Evolutionary conservation across 1,139 yeast species (phyloP).

Genomic region (Saccharomycopsis hybrid): DNA sequence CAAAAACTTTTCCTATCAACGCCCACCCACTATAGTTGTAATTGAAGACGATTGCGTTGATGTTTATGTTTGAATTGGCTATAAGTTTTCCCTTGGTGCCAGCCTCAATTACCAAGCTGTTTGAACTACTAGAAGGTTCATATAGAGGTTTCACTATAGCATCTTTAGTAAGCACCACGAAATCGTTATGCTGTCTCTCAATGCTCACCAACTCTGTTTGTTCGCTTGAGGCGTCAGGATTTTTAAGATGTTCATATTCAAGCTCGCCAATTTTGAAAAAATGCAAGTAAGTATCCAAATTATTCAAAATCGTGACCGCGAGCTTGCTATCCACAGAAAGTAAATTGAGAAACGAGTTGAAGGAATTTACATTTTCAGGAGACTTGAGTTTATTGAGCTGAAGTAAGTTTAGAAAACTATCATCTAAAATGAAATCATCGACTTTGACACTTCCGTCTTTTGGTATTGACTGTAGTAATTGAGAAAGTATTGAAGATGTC

Average conservation of each 20-base stretch:
- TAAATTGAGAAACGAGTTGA: slow-evolving; percentile 10
- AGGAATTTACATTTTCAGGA: slow-evolving; percentile 16
- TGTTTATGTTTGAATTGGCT: not conserved
- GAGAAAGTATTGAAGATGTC: slow-evolving; percentile 1
- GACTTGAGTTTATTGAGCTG: slow-evolving; percentile 12
- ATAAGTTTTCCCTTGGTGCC: slow-evolving; percentile 69
- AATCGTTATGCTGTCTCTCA: slow-evolving; percentile 22
- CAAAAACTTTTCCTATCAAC: slow-evolving; percentile 68
- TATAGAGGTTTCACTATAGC: slow-evolving; percentile 37
- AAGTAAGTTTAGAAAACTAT: not conserved
- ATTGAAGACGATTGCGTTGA: slow-evolving; percentile 59
- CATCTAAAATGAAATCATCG: slow-evolving; percentile 7
- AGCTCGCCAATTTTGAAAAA: slow-evolving; percentile 17
- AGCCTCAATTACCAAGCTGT: slow-evolving; percentile 35
- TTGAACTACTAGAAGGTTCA: slow-evolving; percentile 33
- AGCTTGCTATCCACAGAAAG: slow-evolving; percentile 16
- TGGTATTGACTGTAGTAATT: not conserved
- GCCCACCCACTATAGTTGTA: slow-evolving; percentile 85
- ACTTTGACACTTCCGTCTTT: not conserved
- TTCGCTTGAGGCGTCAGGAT: not conserved
- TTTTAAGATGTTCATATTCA: slow-evolving; percentile 10
- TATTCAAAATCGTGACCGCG: slow-evolving; percentile 6
- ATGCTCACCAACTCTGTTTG: not conserved
- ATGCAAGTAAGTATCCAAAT: slow-evolving; percentile 17
- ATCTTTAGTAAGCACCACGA: slow-evolving; percentile 35